Base-by-base conservation (phyloP, 495 filamentous ascomycete species). In the Cercophora scortea region DNA sequence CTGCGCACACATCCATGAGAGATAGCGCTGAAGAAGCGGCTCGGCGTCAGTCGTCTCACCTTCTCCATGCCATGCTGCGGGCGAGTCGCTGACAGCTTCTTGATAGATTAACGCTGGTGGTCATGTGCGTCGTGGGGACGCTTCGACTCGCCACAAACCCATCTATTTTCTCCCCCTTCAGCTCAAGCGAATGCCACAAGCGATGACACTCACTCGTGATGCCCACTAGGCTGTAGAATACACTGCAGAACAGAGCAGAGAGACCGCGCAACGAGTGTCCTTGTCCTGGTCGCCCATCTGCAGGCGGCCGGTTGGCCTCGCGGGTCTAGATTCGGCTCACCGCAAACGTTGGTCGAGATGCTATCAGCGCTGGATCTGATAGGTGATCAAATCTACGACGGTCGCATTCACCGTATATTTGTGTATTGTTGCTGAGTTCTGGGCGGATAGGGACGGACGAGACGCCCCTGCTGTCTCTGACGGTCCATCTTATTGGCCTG, bases 121-220 rank as follows among this genome's bases (percentile, higher is more conserved):
- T 60, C 63, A 63, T 63, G 56, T 61, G 61, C 56, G 51, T 46
- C 32, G 34, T 15, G 36, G 38, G 16, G n/a, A 35, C 46, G 53
- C 54, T 56, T 56, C 46, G 43, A 61, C n/a, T 63, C 47, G 56
- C 63, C 63, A 59, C 58, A 34, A 42, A 32, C 25, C 38, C 39
- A 45, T 57, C 36, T 61, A 55, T 56, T 48, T 38, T 35, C 33
- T 47, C 35, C 50, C 32, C 42, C 32, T 51, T 35, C 47, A 53
- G 48, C 45, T 44, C 51, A 17, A 57, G 49, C 38, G 47, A 49
- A 49, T 19, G 17, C 25, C 25, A 25, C 36, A 38, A 38, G 36
- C 36, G 36, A 16, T 43, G 41, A 43, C 41, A 43, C 41, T 16
- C 41, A 16, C 41, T 10, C 36, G 3, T 13, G 10, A 8, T 43